phyloP scores from a whole-genome alignment of 495 filamentous ascomycete species.

The Neurospora tetraspora region DNA sequence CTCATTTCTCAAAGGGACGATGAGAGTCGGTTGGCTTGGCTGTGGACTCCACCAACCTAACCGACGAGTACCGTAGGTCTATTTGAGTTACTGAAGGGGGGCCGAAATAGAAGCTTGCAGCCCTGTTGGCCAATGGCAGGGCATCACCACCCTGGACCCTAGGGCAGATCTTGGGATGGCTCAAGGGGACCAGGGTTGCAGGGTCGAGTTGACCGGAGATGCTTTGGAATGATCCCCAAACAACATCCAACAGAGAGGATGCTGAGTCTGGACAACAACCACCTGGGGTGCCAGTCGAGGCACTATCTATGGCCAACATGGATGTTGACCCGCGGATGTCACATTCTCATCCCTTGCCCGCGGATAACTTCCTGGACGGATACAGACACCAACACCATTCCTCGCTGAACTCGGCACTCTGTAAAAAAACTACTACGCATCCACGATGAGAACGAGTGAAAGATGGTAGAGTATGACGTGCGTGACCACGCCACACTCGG shows the following conservation, averaged over 20 bases:
- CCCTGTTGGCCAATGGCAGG: background rate
- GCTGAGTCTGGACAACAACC: background rate
- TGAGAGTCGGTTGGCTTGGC: too few species aligned
- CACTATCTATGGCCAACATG: background rate
- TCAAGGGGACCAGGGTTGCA: background rate
- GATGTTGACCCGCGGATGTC: background rate
- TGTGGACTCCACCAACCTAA: too few species aligned
- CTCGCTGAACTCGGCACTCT: constrained; percentile 2
- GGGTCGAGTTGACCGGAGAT: background rate
- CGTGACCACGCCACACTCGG: constrained; percentile 17
- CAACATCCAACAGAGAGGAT: background rate
- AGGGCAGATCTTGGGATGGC: background rate
- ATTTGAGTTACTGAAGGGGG: background rate
- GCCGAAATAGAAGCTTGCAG: background rate
- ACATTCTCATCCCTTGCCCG: background rate
- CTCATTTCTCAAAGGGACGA: too few species aligned
- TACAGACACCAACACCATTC: background rate
- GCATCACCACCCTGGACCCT: background rate
- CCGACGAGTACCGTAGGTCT: background rate
- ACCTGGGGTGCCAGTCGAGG: background rate
- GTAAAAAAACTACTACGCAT: background rate
- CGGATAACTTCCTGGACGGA: constrained; percentile 2
- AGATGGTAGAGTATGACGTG: constrained; percentile 10
- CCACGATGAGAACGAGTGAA: background rate
- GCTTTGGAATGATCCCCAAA: background rate